These are phyloP conservation scores for Psophocarpus tetragonolobus DNA, from an alignment of 306 rosid species.

Conservation along the genomic window DNA sequence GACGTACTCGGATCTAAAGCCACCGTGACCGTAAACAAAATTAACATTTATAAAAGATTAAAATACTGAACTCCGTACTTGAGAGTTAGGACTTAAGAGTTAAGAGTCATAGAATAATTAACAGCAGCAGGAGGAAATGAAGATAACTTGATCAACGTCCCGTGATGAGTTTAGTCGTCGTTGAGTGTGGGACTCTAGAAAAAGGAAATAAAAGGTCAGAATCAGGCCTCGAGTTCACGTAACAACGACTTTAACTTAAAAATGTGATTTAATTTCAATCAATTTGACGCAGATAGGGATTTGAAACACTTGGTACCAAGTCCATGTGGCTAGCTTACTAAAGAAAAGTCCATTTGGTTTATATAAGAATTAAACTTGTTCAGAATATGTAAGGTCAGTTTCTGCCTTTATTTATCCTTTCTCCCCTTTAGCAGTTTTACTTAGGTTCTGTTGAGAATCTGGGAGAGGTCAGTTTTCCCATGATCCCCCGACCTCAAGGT, in stretches of 20 bases:
- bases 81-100: neutral
- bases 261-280: neutral
- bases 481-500: too few relatives aligned
- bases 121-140: neutral
- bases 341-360: neutral
- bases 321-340: too few relatives aligned
- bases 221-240: neutral
- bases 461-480: too few relatives aligned
- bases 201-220: neutral
- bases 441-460: too few relatives aligned
- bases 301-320: neutral
- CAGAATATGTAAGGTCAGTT: too few relatives aligned
- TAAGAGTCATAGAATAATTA: neutral
- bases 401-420: neutral
- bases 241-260: neutral
- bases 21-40: neutral
- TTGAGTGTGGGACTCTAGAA: constrained; percentile 3
- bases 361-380: neutral
- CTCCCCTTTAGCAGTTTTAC: too few relatives aligned
- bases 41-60: neutral
- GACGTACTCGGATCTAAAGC: neutral
- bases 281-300: neutral
- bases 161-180: neutral
- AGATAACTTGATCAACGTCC: neutral
- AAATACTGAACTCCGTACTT: neutral